Conservation (phyloP, 2,329 filamentous ascomycete species). For the Fulvia fulva region DNA sequence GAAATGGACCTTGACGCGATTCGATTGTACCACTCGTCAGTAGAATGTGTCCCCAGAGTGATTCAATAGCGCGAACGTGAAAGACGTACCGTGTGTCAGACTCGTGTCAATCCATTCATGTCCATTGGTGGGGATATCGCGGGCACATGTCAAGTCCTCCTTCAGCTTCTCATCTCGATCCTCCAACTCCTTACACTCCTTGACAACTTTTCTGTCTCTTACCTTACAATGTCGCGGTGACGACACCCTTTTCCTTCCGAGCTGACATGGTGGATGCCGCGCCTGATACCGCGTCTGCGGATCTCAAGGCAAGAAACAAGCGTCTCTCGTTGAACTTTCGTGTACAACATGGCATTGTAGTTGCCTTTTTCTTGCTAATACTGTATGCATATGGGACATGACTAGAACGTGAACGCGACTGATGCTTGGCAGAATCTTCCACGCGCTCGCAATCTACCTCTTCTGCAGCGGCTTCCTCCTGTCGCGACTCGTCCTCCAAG, state of each 20-base stretch:
- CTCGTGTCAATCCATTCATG: background rate
- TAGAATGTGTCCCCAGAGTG: background rate
- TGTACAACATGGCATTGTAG: conserved; percentile 48
- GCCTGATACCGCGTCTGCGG: conserved; percentile 12
- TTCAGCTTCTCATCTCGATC: background rate
- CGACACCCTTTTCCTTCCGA: conserved; percentile 6
- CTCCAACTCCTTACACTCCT: background rate
- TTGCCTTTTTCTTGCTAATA: conserved; percentile 67
- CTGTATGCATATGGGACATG: conserved; percentile 39
- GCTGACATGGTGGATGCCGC: conserved; percentile 18
- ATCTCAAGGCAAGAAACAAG: conserved; percentile 35
- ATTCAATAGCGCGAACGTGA: background rate
- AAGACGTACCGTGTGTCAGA: background rate
- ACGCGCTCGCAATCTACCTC: conserved; percentile 77
- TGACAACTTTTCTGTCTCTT: conserved; percentile 3
- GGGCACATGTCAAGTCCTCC: background rate
- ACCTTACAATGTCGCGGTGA: conserved; percentile 6
- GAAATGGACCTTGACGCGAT: background rate
- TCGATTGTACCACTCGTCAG: background rate
- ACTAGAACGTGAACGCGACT: conserved; percentile 1
- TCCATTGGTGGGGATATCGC: background rate
- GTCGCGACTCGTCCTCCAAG: conserved; percentile 74
- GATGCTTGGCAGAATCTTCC: conserved; percentile 54
- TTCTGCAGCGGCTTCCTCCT: conserved; percentile 95
- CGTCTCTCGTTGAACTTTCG: conserved; percentile 49